phyloP scores from a whole-genome alignment of 129 eudicot species.

The Flaveria trinervia region DNA sequence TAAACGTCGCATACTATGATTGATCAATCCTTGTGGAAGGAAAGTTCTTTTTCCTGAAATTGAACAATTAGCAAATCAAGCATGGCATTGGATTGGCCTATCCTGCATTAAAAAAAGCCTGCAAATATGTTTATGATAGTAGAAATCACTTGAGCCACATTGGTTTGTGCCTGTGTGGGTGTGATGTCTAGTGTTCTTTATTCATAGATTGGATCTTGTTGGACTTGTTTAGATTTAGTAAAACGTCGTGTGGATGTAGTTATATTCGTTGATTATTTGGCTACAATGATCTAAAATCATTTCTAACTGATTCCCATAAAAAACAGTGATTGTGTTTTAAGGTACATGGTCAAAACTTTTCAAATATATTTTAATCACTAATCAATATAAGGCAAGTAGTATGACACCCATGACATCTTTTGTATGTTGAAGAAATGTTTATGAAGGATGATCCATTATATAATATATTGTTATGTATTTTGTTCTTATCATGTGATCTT shows the following conservation, averaged over 20 bases:
- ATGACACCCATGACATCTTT: background rate
- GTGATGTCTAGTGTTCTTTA: background rate
- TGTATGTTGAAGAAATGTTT: background rate
- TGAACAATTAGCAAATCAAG: background rate
- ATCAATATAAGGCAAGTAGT: background rate
- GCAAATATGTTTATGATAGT: background rate
- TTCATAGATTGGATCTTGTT: background rate
- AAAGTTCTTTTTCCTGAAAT: background rate
- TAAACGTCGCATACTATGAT: background rate
- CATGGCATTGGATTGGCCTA: background rate
- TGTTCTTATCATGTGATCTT: background rate
- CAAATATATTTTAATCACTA: background rate
- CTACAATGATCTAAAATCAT: conserved; percentile 5
- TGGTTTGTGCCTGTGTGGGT: background rate
- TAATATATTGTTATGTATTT: background rate
- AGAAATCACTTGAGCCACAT: background rate
- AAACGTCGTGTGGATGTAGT: background rate
- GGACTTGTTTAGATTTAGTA: conserved; percentile 9
- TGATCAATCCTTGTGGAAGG: background rate
- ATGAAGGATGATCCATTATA: background rate
- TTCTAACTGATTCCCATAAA: background rate
- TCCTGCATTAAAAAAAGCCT: background rate
- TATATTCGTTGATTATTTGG: background rate
- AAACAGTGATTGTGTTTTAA: background rate
- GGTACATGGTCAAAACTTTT: background rate